phyloP scores from a whole-genome alignment of 768 basidiomycete genomes.

The Lactifluus rugatus region DNA sequence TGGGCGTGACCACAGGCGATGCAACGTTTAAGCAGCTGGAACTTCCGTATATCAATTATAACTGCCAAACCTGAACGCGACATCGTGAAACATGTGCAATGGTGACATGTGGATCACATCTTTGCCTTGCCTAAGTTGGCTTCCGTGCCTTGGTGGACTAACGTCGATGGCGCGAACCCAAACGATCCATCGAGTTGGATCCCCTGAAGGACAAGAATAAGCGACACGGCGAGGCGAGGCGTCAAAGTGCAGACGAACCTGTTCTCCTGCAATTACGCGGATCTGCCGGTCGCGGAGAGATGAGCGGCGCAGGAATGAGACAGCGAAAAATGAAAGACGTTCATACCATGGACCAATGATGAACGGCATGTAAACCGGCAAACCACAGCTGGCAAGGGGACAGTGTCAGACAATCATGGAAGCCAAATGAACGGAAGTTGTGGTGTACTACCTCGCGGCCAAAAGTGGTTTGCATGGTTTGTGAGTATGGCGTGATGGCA shows the following conservation, averaged over 20 bases:
- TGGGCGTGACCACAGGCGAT: neutral
- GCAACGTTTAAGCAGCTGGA: neutral
- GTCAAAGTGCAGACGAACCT: conserved; percentile 37
- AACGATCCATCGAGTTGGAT: conserved; percentile 65
- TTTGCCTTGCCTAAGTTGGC: conserved; percentile 57
- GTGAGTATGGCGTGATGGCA: conserved; percentile 71
- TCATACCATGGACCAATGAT: conserved; percentile 84
- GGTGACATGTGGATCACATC: conserved; percentile 30
- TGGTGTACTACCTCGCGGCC: conserved; percentile 56
- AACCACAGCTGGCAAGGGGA: conserved; percentile 60
- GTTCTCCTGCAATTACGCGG: conserved; percentile 74
- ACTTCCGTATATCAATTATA: neutral
- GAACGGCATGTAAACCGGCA: conserved; percentile 73
- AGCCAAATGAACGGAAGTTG: no score
- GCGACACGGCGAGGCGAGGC: neutral
- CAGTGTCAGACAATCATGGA: neutral
- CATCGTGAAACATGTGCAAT: neutral
- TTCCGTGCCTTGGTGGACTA: conserved; percentile 63
- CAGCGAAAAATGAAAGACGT: neutral
- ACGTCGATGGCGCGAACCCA: conserved; percentile 79
- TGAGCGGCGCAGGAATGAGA: conserved; percentile 7
- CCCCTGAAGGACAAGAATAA: conserved; percentile 32
- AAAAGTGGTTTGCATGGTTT: conserved; percentile 68
- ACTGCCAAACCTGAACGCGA: neutral
- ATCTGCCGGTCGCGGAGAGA: conserved; percentile 36